Evolutionary conservation across 192 early-diverging fungal species (phyloP), one percentile per base, ranked within the genome.

Genomic region (Coemansia sp.): DNA sequence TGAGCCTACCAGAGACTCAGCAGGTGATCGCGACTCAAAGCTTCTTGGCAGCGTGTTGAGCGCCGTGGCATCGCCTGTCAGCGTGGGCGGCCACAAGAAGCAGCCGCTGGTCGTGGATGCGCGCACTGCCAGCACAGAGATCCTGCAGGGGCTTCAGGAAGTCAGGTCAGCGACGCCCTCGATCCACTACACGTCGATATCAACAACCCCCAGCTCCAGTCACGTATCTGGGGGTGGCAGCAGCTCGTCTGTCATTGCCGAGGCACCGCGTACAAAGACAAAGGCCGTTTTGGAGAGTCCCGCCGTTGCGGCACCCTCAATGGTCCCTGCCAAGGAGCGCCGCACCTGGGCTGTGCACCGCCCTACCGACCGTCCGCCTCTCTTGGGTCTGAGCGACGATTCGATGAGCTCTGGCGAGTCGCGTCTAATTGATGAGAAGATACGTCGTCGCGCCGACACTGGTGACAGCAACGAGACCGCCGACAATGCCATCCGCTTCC

Each of bases 71-170:
- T 75, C 72, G 24, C 72, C 72, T 0, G 72, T 75, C 39, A 75
- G 72, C 29, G 50, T 75, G 14, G 72, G 72, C 23, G 72, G 72
- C 8, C 65, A 54, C 49, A 64, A 64, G 40, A 68, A 64, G 50
- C 65, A 75, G 57, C 49, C 72, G 19, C 65, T 75, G 15, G 65
- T 75, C 1, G 34, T 64, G 0, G 72, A 75, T 18, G 64, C 72
- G 5, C 60, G 40, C 5, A 36, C 56, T n/a, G 72, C 65, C n/a
- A 68, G 60, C 41, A 34, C 32, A 3, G 65, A 64, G 34, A 26
- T 75, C 4, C 56, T 75, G 43, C 60, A 60, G 29, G 60, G 35
- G 5, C 35, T 55, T 6, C 55, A 75, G 48, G 29, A 49, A 3
- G 72, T 75, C 29, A 52, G 27, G 40, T 40, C 55, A 0, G 56